Evolutionary conservation across 2,329 filamentous ascomycete species (phyloP).

Genomic region (Leptographium procerum): DNA sequence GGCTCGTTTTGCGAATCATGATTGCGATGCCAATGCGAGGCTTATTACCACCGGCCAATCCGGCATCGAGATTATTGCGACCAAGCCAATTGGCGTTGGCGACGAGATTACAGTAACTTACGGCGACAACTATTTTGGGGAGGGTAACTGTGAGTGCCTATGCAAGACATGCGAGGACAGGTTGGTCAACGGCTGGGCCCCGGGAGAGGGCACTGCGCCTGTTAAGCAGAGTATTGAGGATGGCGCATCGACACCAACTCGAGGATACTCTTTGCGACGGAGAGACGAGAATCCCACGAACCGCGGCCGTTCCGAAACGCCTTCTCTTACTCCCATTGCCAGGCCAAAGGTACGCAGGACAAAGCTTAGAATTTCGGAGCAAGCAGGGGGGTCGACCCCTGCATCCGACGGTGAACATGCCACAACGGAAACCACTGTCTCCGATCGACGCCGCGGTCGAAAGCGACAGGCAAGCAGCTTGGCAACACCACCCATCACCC

Average conservation of each 20-base stretch:
- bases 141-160: slow-evolving; percentile 88
- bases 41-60: slow-evolving; percentile 74
- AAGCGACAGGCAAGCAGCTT: slow-evolving; percentile 31
- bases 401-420: background rate
- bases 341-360: slow-evolving; percentile 37
- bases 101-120: slow-evolving; percentile 97
- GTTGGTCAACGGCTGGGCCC: slow-evolving; percentile 72
- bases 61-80: slow-evolving; percentile 83
- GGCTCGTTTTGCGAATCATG: slow-evolving; percentile 92
- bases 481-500: slow-evolving; percentile 43
- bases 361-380: slow-evolving; percentile 13
- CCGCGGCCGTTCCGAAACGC: slow-evolving; percentile 37
- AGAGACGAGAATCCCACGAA: slow-evolving; percentile 38
- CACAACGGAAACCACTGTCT: background rate
- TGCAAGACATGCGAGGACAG: slow-evolving; percentile 75
- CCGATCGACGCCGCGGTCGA: slow-evolving; percentile 11
- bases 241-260: slow-evolving; percentile 21
- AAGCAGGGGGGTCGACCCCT: background rate
- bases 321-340: slow-evolving; percentile 45
- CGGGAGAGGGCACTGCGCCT: slow-evolving; percentile 32
- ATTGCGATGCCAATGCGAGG: slow-evolving; percentile 84
- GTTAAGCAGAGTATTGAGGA: slow-evolving; percentile 45
- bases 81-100: slow-evolving; percentile 68
- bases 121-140: slow-evolving; percentile 90
- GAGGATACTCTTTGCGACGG: slow-evolving; percentile 46